Evolutionary conservation across 495 filamentous ascomycete species (phyloP), one percentile per base, ranked within the genome.

Genomic region (Xylaria telfairii): DNA sequence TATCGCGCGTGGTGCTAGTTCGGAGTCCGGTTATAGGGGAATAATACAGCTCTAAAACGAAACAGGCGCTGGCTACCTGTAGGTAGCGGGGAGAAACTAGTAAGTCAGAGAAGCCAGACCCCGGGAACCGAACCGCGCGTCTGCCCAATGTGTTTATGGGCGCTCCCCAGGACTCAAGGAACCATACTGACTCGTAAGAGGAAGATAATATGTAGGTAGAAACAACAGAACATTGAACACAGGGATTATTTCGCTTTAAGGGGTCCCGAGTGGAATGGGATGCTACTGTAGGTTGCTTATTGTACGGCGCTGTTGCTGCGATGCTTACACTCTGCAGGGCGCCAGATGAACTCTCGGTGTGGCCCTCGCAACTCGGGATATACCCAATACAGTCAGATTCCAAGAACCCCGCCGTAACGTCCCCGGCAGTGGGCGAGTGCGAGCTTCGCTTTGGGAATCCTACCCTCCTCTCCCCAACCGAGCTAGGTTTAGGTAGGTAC

Each of bases 371-470:
- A n/a, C 42, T 66, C 64, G 47, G 64, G 47, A 54, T 41, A 66
- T 54, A 34, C 32, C 53, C 32, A 49, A 49, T 68, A 37, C 66
- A 68, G 66, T 61, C 66, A 51, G 41, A 49, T 30, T 49, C 42
- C n/a, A 8, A 19, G 9, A 54, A 24, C 41, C 63, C 63, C 63
- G 44, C 63, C 30, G 28, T 51, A 39, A 37, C 30, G 61, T 51
- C 28, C 63, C 39, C 46, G 30, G 46, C 63, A 65, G 44, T 21
- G 10, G 2, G 44, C 2, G 2, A 64, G 56, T 62, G 59, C 59
- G 63, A 65, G 10, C 39, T 65, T 49, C 63, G 63, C 44, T 65
- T 65, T 51, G 51, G 28, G 42, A 65, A 65, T 65, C 56, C 32
- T 9, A 37, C 54, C 30, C 34, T n/a, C n/a, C n/a, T n/a, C 30